A percentile compares a stretch with the other conserved stretches of the same genome.
These are phyloP conservation scores for Teratosphaeria destructans DNA, from an alignment of 2,329 filamentous ascomycete species.

Conservation along the genomic window DNA sequence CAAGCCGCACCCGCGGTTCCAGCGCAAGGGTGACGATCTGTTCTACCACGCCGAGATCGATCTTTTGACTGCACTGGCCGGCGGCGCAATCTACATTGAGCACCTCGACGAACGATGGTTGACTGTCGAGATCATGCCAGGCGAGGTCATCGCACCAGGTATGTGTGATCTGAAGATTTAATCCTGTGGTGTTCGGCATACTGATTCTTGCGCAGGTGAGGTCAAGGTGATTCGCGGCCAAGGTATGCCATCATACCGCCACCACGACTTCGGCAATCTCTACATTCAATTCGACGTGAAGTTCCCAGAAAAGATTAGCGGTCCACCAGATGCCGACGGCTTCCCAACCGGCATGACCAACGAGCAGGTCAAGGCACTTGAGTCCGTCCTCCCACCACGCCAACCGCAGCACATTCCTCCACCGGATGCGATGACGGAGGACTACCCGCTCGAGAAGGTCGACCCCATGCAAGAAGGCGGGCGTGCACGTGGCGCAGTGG, in stretches of 20 bases:
- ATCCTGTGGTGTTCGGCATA: not conserved
- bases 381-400: slow-evolving; percentile 71
- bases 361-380: slow-evolving; percentile 66
- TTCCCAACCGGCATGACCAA: slow-evolving; percentile 38
- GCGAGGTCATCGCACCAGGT: slow-evolving; percentile 91
- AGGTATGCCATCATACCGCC: slow-evolving; percentile 92
- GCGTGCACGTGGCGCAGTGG: slow-evolving; percentile 51
- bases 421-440: slow-evolving; percentile 79
- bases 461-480: slow-evolving; percentile 55
- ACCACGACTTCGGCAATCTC: slow-evolving; percentile 91
- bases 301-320: slow-evolving; percentile 57
- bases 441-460: slow-evolving; percentile 75
- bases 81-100: slow-evolving; percentile 84
- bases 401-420: slow-evolving; percentile 58
- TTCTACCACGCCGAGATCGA: slow-evolving; percentile 95
- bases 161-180: slow-evolving; percentile 31
- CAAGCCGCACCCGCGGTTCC: slow-evolving; percentile 94
- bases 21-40: slow-evolving; percentile 89
- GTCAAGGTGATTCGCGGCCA: slow-evolving; percentile 93
- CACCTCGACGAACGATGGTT: slow-evolving; percentile 97
- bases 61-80: slow-evolving; percentile 84
- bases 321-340: slow-evolving; percentile 30
- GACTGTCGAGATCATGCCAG: slow-evolving; percentile 81
- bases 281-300: slow-evolving; percentile 98
- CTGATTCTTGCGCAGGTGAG: slow-evolving; percentile 47